Evolutionary conservation across 1,284 basidiomycete genomes (phyloP), one percentile per base, ranked within the genome.

Genomic region (Malassezia sympodialis): DNA sequence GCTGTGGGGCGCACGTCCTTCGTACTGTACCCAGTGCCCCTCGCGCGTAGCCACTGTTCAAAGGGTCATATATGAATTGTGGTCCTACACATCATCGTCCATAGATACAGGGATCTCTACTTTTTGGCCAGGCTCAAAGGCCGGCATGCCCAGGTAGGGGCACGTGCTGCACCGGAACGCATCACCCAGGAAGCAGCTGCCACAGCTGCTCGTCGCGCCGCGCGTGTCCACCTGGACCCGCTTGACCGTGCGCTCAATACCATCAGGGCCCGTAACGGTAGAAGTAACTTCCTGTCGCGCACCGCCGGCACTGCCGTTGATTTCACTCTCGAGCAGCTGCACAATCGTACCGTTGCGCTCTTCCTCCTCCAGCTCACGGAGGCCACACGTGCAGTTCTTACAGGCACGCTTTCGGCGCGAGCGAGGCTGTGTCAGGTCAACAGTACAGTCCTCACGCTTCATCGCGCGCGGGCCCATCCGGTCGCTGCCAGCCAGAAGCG

Each of bases 121-220:
- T 79, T 94, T 91, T 79, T 96, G 89, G 51, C 94, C 94, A 0
- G 94, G 93, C 77, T 94, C 88, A 79, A 99, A 98, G 4, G 93
- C 89, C 47, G 94, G 94, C 42, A 98, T 81, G 63, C 93, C 93
- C 45, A 90, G 80, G 76, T 96, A 99, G 26, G 93, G 94, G 76
- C 93, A 99, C 56, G 87, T 83, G 17, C 84, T 86, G 76, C 93
- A 99, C 65, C 93, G 80, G 79, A 99, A 99, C 1, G 93, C 94
- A 76, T 99, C 93, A 10, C 93, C 94, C 48, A 98, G 79, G 79
- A 90, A 96, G 79, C 93, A 99, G 76, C 81, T 94, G n/a, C 90
- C 91, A 78, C 93, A 98, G 69, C 88, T 90, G 73, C 87, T 90
- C 45, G 90, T 96, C 0, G 70, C 70, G 37, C 72, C 72, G 46